Evolutionary conservation across 495 filamentous ascomycete genomes (phyloP), one percentile per base, ranked within the genome.

Genomic region (Saxophila tyrrhenica): DNA sequence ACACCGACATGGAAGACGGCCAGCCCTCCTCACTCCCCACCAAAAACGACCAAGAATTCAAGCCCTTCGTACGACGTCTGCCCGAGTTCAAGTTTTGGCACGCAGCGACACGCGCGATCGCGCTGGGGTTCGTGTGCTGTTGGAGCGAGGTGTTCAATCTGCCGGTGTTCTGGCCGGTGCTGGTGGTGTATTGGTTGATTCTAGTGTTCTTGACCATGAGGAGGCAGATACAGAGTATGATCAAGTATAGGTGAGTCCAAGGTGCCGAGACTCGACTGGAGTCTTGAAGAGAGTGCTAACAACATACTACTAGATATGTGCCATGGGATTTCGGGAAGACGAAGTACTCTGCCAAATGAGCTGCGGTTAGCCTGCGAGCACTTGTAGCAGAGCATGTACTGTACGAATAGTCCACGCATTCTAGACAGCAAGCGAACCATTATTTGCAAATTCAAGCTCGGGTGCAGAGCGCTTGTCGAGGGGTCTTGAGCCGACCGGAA

Each of bases 1-100:
- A 98, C 69, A 89, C 91, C 61, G 89, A 89, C 56, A 89, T 98
- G 71, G 92, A 98, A 67, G 91, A 95, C 65, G 92, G 92, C 58
- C 76, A 44, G 11, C 42, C 85, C 8, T 67, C 72, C 44, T 75
- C 78, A 25, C 82, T 98, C 15, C 92, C 92, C 9, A 95, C 88
- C 38, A 95, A 94, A 73, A 80, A 89, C 60, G 89, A 95, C 66
- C 88, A 97, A 60, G 92, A 98, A 73, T 98, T 98, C 76, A 80
- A 88, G 39, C 92, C 92, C 1, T 98, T 98, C 66, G 95, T 98
- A 68, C 77, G 92, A 60, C 80, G 92, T 43, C 81, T 98, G 21
- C 92, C 92, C 22, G 92, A 98, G 73, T 98, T 98, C 79, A 98
- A 97, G 78, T 98, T 98, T 79, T 98, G 92, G 92, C 83, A 96